Evolutionary conservation across 139 green algal genomes (phyloP).

Genomic region (Yamagishiella unicocca): DNA sequence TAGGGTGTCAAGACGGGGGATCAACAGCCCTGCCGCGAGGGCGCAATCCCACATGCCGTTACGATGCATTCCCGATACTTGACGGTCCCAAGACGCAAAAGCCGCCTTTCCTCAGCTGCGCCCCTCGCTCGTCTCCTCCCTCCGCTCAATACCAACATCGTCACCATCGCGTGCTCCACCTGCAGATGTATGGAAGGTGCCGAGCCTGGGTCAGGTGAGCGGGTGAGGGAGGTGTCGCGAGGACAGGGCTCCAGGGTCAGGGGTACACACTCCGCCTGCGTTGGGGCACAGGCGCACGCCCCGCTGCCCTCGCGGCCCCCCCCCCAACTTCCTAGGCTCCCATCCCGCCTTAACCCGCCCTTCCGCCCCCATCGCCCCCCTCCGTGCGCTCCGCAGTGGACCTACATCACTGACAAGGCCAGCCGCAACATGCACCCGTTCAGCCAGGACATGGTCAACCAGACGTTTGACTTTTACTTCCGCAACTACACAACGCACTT

Average conservation of each 20-base stretch:
- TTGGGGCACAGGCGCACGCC: neutral
- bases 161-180: neutral
- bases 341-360: neutral
- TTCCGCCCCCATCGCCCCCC: neutral
- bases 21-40: no score
- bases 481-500: conserved; percentile 56
- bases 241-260: neutral
- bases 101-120: no score
- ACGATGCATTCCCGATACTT: no score
- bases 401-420: neutral
- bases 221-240: neutral
- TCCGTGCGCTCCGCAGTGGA: conserved; percentile 24
- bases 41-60: no score
- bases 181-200: conserved; percentile 45
- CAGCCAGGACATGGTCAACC: conserved; percentile 53
- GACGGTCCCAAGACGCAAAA: no score
- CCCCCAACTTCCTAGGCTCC: neutral
- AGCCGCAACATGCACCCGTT: conserved; percentile 43
- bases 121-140: no score
- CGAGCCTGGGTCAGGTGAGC: conserved; percentile 17
- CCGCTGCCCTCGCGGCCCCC: neutral
- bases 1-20: no score
- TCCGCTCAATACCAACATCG: no score
- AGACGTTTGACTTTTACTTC: conserved; percentile 64
- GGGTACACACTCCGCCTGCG: neutral